These are phyloP conservation scores for Wolfiporia cocos DNA, from an alignment of 1,284 basidiomycete genomes.

Conservation along the genomic window DNA sequence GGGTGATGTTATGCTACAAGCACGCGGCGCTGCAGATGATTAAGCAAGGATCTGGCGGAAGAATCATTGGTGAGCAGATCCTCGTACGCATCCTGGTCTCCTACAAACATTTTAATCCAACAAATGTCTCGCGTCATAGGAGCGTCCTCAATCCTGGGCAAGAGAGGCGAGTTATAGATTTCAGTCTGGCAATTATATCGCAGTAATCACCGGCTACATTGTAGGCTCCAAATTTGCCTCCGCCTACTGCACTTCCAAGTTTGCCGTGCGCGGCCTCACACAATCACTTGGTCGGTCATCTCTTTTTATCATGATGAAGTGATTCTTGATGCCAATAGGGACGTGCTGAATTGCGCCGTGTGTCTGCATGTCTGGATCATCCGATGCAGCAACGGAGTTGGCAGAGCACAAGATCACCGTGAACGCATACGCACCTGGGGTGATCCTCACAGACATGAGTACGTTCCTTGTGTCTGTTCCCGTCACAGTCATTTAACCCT, in stretches of 20 bases:
- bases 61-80: slow-evolving; percentile 19
- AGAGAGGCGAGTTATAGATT: slow-evolving; percentile 6
- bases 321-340: background rate
- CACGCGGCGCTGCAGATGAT: slow-evolving; percentile 24
- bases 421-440: slow-evolving; percentile 15
- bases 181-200: background rate
- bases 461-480: background rate
- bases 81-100: background rate
- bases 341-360: background rate
- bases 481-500: too few relatives aligned
- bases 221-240: slow-evolving; percentile 2
- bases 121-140: slow-evolving; percentile 2
- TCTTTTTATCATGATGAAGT: background rate
- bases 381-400: slow-evolving; percentile 11
- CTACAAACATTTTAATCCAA: background rate
- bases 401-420: slow-evolving; percentile 14
- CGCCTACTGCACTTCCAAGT: slow-evolving; percentile 19
- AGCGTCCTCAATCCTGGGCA: slow-evolving; percentile 14
- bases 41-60: slow-evolving; percentile 22
- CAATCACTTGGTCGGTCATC: slow-evolving; percentile 10
- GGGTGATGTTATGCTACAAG: slow-evolving; percentile 24
- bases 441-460: slow-evolving; percentile 14
- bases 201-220: background rate
- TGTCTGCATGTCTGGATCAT: background rate
- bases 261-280: slow-evolving; percentile 24